Conservation (phyloP, 169 alveolate species). For the Cryptosporidium felis region DNA sequence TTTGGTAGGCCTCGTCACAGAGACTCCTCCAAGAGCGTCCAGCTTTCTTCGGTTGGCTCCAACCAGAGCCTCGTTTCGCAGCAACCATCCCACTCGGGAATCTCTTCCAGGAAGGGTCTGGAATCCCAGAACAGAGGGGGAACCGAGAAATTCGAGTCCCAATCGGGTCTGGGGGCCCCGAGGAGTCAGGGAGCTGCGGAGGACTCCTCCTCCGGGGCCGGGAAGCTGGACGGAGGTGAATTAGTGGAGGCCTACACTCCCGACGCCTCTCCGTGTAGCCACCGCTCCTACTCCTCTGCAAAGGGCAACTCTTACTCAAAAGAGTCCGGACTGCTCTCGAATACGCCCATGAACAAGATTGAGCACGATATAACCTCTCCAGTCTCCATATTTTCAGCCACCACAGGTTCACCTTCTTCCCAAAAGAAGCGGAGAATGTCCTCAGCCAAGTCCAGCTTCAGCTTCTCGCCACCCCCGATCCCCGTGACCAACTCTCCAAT, state of each 20-base stretch:
- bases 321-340: neutral
- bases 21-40: constrained; percentile 42
- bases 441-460: constrained; percentile 5
- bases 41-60: neutral
- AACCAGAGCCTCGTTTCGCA: neutral
- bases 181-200: neutral
- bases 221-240: constrained; percentile 19
- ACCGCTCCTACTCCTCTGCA: constrained; percentile 20
- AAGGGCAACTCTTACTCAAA: constrained; percentile 9
- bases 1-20: constrained; percentile 69
- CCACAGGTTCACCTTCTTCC: constrained; percentile 23
- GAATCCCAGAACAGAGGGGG: constrained; percentile 12
- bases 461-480: constrained; percentile 64
- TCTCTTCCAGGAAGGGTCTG: constrained; percentile 1
- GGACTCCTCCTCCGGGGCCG: neutral
- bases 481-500: constrained; percentile 27
- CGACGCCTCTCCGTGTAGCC: constrained; percentile 57
- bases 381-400: constrained; percentile 43
- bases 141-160: constrained; percentile 1
- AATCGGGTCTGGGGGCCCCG: neutral
- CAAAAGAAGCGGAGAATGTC: constrained; percentile 49
- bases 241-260: constrained; percentile 44
- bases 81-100: neutral
- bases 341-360: constrained; percentile 15
- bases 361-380: constrained; percentile 44